These are phyloP conservation scores for Cerrena zonata DNA, from an alignment of 1,284 basidiomycete species.

Conservation along the genomic window DNA sequence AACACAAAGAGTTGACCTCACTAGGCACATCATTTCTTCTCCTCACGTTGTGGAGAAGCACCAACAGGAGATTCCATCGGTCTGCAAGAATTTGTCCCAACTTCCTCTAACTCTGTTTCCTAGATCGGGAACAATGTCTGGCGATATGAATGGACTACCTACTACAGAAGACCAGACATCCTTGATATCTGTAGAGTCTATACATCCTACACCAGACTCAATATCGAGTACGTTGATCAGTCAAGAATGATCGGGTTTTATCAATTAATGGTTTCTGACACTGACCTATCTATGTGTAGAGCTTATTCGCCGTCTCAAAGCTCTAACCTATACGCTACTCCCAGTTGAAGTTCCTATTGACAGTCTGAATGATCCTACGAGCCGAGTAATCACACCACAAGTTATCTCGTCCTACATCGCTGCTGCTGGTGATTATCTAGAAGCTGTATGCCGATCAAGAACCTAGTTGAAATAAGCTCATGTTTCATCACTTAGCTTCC, in stretches of 20 bases:
- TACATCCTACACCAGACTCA: slow-evolving; percentile 61
- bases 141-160: slow-evolving; percentile 10
- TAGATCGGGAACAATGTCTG: neutral
- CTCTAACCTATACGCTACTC: slow-evolving; percentile 71
- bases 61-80: neutral
- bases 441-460: slow-evolving; percentile 53
- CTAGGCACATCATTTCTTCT: neutral
- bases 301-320: slow-evolving; percentile 74
- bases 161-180: slow-evolving; percentile 41
- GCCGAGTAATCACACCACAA: slow-evolving; percentile 64
- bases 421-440: slow-evolving; percentile 72
- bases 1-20: slow-evolving; percentile 13
- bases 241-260: neutral
- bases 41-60: neutral
- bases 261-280: neutral
- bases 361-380: slow-evolving; percentile 58
- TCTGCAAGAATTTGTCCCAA: neutral
- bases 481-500: slow-evolving; percentile 48
- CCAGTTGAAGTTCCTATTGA: slow-evolving; percentile 73
- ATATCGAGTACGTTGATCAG: slow-evolving; percentile 55
- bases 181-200: slow-evolving; percentile 40
- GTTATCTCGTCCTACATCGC: slow-evolving; percentile 61
- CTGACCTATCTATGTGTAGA: slow-evolving; percentile 36
- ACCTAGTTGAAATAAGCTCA: neutral
- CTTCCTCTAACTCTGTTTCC: neutral